A percentile compares a stretch with the other conserved stretches of the same genome.
Evolutionary conservation across 345 rosid species (phyloP).

Genomic region (Populus euphratica): DNA sequence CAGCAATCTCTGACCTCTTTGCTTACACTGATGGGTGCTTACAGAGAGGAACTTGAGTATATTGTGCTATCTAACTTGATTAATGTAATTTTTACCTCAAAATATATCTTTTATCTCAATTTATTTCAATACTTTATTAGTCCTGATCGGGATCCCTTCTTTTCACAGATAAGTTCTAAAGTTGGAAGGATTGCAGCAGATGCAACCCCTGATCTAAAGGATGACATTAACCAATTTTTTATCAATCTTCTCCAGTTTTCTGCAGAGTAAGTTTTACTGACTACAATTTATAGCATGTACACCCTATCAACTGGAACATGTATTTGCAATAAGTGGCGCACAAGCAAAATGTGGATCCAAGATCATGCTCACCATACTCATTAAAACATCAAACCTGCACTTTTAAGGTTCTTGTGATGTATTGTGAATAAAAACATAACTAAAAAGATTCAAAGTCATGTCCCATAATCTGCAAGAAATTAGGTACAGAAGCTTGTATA

Average conservation of each 20-base stretch:
- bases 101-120: background rate
- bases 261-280: conserved; percentile 56
- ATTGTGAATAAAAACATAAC: background rate
- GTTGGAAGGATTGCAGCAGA: conserved; percentile 74
- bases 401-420: too few relatives aligned
- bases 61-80: conserved; percentile 81
- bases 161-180: conserved; percentile 64
- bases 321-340: too few relatives aligned
- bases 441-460: background rate
- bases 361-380: too few relatives aligned
- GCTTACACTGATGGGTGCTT: conserved; percentile 74
- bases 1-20: conserved; percentile 72
- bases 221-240: conserved; percentile 53
- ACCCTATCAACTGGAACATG: too few relatives aligned
- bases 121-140: background rate
- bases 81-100: conserved; percentile 44
- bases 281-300: background rate
- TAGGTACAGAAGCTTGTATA: background rate
- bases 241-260: conserved; percentile 53
- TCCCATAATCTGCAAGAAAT: background rate
- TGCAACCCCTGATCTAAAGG: conserved; percentile 57
- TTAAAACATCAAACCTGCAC: too few relatives aligned
- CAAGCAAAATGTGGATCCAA: too few relatives aligned
- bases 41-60: conserved; percentile 74
- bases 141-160: conserved; percentile 28